Percentiles rank a stretch among this genome's conserved stretches.
Conservation (phyloP, 2,329 filamentous ascomycete genomes). For the Dissoconium aciculare region DNA sequence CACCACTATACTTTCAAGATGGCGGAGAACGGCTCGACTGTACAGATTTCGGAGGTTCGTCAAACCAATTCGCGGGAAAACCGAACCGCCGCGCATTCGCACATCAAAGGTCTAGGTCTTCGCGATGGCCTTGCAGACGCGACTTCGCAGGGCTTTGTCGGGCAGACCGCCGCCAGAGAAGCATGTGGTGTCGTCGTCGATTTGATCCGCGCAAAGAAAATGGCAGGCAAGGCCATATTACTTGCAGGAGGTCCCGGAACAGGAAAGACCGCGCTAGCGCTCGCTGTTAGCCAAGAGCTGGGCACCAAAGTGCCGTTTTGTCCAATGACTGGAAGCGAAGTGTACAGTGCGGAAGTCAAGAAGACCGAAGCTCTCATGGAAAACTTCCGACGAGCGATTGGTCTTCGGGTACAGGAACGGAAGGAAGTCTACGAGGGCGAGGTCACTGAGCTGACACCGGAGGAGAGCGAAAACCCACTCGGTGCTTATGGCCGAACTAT, state of each 20-base stretch:
- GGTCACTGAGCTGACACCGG: conserved; percentile 90
- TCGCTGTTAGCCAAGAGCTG: conserved; percentile 91
- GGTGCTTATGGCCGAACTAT: conserved; percentile 97
- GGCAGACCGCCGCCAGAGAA: conserved; percentile 79
- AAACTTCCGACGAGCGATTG: conserved; percentile 94
- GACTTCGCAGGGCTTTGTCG: conserved; percentile 71
- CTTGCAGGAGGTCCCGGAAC: conserved; percentile 90
- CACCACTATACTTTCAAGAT: neutral
- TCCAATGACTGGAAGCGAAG: conserved; percentile 92
- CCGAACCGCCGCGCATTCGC: conserved; percentile 89
- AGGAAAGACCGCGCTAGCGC: conserved; percentile 88
- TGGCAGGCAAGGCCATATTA: conserved; percentile 87
- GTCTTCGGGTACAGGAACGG: conserved; percentile 90
- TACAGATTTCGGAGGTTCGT: conserved; percentile 24
- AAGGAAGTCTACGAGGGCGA: conserved; percentile 99
- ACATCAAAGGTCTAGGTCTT: conserved; percentile 89
- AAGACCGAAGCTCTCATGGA: conserved; percentile 99
- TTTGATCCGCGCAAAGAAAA: conserved; percentile 88
- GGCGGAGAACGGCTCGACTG: conserved; percentile 5
- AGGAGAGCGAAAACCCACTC: conserved; percentile 94
- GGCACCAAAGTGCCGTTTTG: conserved; percentile 98
- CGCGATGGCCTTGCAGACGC: conserved; percentile 79
- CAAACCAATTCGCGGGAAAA: conserved; percentile 53
- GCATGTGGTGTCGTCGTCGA: conserved; percentile 94
- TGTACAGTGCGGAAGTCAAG: conserved; percentile 97